Conservation (phyloP, 805 yeast genomes). For the Yamadazyma laniorum region DNA sequence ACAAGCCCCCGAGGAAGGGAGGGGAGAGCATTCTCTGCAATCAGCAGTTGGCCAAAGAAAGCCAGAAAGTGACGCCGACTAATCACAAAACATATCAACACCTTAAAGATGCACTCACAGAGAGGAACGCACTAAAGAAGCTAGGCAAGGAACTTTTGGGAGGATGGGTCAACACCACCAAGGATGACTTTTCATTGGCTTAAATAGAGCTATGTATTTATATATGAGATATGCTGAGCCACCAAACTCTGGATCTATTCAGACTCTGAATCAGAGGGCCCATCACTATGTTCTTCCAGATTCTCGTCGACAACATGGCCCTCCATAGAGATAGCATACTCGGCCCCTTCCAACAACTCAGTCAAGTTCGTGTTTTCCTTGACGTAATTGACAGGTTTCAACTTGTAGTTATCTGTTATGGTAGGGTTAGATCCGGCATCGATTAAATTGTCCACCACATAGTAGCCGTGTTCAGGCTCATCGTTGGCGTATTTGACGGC, state of each 20-base stretch:
- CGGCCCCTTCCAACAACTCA: constrained; percentile 76
- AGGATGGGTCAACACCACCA: constrained; percentile 46
- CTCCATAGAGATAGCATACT: constrained; percentile 58
- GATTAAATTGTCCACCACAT: constrained; percentile 72
- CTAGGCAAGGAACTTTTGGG: constrained; percentile 27
- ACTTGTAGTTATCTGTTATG: constrained; percentile 45
- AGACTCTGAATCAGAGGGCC: constrained; percentile 32
- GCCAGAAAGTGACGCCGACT: background rate
- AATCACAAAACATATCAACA: constrained; percentile 23
- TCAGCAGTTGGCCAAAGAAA: constrained; percentile 6
- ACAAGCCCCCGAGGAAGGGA: constrained; percentile 39
- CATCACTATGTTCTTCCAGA: constrained; percentile 23
- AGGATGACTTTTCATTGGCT: constrained; percentile 40
- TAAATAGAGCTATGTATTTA: background rate
- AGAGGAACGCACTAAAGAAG: constrained; percentile 1
- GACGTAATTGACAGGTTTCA: constrained; percentile 74
- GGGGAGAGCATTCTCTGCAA: constrained; percentile 45
- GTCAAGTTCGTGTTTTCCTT: constrained; percentile 54
- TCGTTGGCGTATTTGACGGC: constrained; percentile 75
- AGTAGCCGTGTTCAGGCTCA: constrained; percentile 84
- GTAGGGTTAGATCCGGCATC: constrained; percentile 90
- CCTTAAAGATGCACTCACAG: constrained; percentile 25
- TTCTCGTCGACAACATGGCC: constrained; percentile 31
- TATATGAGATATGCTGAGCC: too few species aligned
- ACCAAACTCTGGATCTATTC: too few species aligned